Conservation (phyloP, 2,329 filamentous ascomycete genomes). For the Botrytis tulipae region DNA sequence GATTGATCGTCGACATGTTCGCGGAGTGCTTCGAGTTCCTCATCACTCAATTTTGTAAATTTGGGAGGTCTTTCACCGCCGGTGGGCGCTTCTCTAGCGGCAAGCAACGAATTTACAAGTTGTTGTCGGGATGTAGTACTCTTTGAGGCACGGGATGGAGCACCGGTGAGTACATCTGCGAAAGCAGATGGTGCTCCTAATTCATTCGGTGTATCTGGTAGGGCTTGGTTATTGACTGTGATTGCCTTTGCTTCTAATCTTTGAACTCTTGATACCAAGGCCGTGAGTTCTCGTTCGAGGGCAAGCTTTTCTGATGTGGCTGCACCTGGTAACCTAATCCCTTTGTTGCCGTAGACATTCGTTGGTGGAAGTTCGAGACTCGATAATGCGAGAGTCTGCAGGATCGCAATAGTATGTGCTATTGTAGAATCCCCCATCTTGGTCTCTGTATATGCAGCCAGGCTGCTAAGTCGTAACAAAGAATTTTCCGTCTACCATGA, state of each 20-base stretch:
- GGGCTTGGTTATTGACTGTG: conserved; percentile 53
- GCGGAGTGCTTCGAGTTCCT: conserved; percentile 79
- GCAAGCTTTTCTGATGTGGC: conserved; percentile 72
- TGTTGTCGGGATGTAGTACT: conserved; percentile 42
- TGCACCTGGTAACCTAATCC: conserved; percentile 71
- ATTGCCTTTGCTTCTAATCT: conserved; percentile 77
- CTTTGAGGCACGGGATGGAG: conserved; percentile 38
- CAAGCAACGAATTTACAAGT: conserved; percentile 39
- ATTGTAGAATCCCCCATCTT: conserved; percentile 49
- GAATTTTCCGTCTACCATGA: conserved; percentile 27
- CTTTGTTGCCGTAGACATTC: conserved; percentile 27
- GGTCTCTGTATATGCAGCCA: conserved; percentile 29
- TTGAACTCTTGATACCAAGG: conserved; percentile 74
- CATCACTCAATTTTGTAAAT: conserved; percentile 60
- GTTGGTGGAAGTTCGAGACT: conserved; percentile 27
- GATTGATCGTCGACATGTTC: conserved; percentile 94
- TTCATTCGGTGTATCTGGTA: conserved; percentile 83
- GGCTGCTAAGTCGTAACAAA: conserved; percentile 25
- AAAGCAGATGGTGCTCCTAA: conserved; percentile 64
- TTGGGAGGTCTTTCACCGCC: conserved; percentile 36
- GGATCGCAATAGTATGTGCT: conserved; percentile 52
- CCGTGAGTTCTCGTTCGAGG: conserved; percentile 79
- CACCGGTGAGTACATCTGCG: conserved; percentile 49
- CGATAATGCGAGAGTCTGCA: conserved; percentile 49
- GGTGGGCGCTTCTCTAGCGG: conserved; percentile 32